A percentile compares a stretch with the other conserved stretches of the same genome.
These are phyloP conservation scores for Fusarium chaquense DNA, from an alignment of 2,329 filamentous ascomycete species.

Conservation along the genomic window DNA sequence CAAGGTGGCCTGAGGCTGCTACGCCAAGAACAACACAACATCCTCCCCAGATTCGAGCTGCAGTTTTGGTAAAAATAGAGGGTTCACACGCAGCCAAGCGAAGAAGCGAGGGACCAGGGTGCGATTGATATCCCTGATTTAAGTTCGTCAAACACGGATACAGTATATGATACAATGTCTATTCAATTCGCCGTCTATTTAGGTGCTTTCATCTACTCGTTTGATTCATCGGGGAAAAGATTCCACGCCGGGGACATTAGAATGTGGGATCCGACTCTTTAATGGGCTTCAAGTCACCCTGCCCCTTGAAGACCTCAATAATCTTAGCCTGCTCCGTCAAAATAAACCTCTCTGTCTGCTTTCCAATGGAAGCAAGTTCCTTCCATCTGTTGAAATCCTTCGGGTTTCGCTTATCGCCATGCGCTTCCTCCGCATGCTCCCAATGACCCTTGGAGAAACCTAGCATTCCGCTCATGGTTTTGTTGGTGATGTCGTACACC, in stretches of 20 bases:
- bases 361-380: constrained; percentile 60
- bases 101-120: background rate
- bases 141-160: background rate
- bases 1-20: background rate
- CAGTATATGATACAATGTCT: background rate
- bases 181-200: background rate
- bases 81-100: background rate
- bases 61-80: background rate
- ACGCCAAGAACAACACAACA: background rate
- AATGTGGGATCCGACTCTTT: constrained; percentile 43
- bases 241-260: background rate
- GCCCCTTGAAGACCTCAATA: constrained; percentile 62
- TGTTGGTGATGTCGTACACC: constrained; percentile 65
- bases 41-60: background rate
- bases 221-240: background rate
- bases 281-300: constrained; percentile 61
- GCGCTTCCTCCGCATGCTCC: constrained; percentile 62
- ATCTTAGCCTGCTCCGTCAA: constrained; percentile 67
- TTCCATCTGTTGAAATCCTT: constrained; percentile 66
- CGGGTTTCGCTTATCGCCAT: constrained; percentile 67
- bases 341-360: constrained; percentile 62
- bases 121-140: background rate
- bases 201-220: background rate
- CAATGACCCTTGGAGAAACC: constrained; percentile 68
- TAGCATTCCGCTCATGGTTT: constrained; percentile 64